phyloP scores from a whole-genome alignment of 257 asterid genomes.

The Solanum commersonii region DNA sequence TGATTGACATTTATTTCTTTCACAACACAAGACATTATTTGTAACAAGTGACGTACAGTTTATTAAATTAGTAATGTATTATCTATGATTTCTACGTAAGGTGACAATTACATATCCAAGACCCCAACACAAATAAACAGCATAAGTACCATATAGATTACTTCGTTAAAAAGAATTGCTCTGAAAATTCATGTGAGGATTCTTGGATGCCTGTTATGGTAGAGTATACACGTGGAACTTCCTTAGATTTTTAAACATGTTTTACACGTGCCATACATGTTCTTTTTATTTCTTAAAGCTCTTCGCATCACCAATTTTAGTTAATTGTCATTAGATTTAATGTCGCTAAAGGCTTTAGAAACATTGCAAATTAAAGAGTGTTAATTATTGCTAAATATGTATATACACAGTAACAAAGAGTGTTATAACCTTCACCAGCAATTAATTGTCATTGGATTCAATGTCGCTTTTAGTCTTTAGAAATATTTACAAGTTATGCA shows the following conservation, averaged over 20 bases:
- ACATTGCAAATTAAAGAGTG: no score
- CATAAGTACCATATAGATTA: not conserved
- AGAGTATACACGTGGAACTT: not conserved
- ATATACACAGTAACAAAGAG: no score
- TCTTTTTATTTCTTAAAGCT: not conserved
- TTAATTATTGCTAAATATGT: no score
- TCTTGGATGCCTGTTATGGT: not conserved
- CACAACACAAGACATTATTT: not conserved
- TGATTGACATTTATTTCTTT: not conserved
- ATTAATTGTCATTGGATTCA: no score
- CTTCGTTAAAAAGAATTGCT: not conserved
- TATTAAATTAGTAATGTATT: not conserved
- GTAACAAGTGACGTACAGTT: not conserved
- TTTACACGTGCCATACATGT: not conserved
- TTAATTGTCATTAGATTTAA: no score
- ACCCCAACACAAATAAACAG: not conserved
- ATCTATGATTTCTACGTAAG: not conserved
- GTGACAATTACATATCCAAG: not conserved
- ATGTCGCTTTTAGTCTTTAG: no score
- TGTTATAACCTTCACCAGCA: no score
- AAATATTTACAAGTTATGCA: not conserved
- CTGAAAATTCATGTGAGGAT: not conserved
- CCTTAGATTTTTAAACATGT: not conserved
- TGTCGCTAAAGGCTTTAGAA: no score
- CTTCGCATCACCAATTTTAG: not conserved